Base-by-base conservation (phyloP, 1,284 basidiomycete species). In the Boletus semigastroideus region DNA sequence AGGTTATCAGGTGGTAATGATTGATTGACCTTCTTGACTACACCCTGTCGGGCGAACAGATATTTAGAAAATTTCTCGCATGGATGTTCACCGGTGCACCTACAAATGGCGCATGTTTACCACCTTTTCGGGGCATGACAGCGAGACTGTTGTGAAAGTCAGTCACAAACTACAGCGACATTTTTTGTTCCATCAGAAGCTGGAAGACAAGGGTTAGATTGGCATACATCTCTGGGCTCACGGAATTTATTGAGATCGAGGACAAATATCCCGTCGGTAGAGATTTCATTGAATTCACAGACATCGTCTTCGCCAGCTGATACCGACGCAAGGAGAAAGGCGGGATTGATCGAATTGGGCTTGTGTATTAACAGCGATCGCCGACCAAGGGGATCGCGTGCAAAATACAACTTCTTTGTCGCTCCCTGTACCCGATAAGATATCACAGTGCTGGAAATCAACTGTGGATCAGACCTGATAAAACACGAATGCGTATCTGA, bases 301-400 rank as follows among this genome's bases (percentile, higher is more conserved):
- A 61, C 60, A 17, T 69, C 52, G 55, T 75, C 64, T 9, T 61
- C 42, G 6, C 85, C 85, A 34, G 69, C 66, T n/a, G 87, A 86
- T 3, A 84, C 82, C 1, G 88, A 92, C 5, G 85, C 69, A 14
- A 91, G 66, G 25, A 91, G 64, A 36, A 90, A 73, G 55, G 78
- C 76, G 0, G 84, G 82, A 6, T 72, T 69, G 19, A 57, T 49
- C 1, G 56, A 45, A 16, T 76, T 78, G 16, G 86, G 84, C 51
- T 69, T 71, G 53, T 88, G 83, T 19, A 92, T 70, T 2, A 98
- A 75, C 1, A 99, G 78, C 8, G 95, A 98, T 39, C 97, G 82
- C 27, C 97, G 81, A 1, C 96, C 95, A 1, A 98, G 80, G 2
- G 93, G 92, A 68, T 99, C 96, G 42, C 95, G 79, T 6, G 82